Evolutionary conservation across 306 rosid species (phyloP).

Genomic region (Senna siamea): DNA sequence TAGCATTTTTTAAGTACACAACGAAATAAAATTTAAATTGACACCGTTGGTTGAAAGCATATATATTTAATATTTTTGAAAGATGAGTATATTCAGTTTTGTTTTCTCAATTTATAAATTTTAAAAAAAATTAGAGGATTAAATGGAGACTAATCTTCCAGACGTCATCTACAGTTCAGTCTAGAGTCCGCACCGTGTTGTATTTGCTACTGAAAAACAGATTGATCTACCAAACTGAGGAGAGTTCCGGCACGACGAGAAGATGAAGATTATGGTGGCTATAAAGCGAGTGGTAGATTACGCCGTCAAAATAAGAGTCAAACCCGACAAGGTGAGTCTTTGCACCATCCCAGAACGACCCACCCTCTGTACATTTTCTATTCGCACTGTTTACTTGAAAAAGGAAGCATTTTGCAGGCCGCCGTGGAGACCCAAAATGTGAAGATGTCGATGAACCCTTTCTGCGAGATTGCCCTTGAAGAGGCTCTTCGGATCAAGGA

Average conservation of each 20-base stretch:
- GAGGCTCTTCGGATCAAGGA: conserved; percentile 89
- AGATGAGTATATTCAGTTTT: no score
- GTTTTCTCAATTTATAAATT: no score
- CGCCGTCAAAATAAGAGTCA: conserved; percentile 96
- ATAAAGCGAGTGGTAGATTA: conserved; percentile 85
- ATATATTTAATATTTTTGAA: no score
- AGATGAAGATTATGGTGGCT: conserved; percentile 93
- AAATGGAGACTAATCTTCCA: no score
- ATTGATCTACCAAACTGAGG: not conserved
- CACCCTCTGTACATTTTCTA: not conserved
- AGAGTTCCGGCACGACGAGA: not conserved
- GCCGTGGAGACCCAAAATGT: conserved; percentile 96
- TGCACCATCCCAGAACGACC: not conserved
- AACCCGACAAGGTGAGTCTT: conserved; percentile 70
- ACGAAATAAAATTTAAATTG: no score
- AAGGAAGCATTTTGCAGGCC: conserved; percentile 46
- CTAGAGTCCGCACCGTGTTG: no score
- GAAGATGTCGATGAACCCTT: conserved; percentile 99
- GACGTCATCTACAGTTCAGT: no score
- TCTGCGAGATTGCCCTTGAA: conserved; percentile 92
- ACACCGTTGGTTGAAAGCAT: no score
- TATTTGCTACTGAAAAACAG: not conserved
- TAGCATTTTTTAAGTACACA: no score
- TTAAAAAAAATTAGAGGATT: no score
- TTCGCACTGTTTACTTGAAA: conserved; percentile 19